Conservation (phyloP, 257 asterid genomes). For the Petunia secreta region DNA sequence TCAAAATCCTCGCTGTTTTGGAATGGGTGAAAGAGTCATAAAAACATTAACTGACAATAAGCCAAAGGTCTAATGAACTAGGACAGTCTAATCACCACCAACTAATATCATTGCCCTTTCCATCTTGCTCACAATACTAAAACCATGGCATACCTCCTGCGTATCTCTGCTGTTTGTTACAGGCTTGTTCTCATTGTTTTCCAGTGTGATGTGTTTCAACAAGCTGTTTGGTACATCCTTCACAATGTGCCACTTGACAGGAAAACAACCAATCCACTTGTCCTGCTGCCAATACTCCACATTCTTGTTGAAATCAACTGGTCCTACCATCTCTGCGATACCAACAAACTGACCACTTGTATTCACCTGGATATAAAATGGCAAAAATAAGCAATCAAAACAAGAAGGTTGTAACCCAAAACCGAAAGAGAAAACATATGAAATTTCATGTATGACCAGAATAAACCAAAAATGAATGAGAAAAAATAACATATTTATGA, state of each 20-base stretch:
- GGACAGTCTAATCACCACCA: background rate
- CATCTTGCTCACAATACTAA: background rate
- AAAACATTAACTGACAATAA: background rate
- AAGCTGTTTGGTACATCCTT: conserved; percentile 79
- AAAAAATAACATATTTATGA: background rate
- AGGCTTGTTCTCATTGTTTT: conserved; percentile 73
- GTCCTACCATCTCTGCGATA: conserved; percentile 75
- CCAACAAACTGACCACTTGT: conserved; percentile 83
- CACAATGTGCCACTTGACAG: conserved; percentile 82
- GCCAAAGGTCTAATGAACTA: background rate
- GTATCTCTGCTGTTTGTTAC: conserved; percentile 84
- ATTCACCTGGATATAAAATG: conserved; percentile 51
- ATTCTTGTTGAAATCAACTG: conserved; percentile 72
- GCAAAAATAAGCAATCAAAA: background rate
- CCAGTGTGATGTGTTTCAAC: conserved; percentile 73
- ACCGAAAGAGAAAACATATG: background rate
- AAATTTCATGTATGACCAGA: background rate
- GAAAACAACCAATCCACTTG: conserved; percentile 86
- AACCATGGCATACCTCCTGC: conserved; percentile 54
- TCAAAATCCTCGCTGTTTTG: background rate
- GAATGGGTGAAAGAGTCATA: background rate
- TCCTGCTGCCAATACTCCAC: conserved; percentile 86
- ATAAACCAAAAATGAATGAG: background rate
- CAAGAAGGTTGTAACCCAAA: background rate
- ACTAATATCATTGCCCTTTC: background rate